A percentile compares a stretch with the other conserved stretches of the same genome.
Conservation (phyloP, 768 basidiomycete genomes). For the Tulasnella sp. region DNA sequence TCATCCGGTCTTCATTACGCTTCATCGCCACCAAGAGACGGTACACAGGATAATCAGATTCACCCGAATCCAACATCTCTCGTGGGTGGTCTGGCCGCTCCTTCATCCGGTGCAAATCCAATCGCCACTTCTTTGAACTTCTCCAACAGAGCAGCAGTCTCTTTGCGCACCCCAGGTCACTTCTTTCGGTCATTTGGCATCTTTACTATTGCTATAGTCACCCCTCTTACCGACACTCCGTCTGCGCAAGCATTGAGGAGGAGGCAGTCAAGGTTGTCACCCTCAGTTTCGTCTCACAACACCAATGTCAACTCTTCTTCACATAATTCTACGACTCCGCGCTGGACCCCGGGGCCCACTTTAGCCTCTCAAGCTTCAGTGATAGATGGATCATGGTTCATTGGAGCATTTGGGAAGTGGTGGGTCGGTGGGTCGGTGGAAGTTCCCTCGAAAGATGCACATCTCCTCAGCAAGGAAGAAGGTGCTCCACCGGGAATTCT, state of each 20-base stretch:
- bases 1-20: no score
- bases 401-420: conserved; percentile 86
- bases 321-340: conserved; percentile 15
- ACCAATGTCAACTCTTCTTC: conserved; percentile 1
- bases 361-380: not conserved
- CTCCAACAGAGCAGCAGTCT: conserved; percentile 82
- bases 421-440: conserved; percentile 75
- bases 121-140: conserved; percentile 58
- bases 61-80: no score
- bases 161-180: conserved; percentile 81
- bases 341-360: not conserved
- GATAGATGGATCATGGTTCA: conserved; percentile 65
- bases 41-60: no score
- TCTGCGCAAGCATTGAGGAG: not conserved
- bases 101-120: conserved; percentile 17
- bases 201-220: conserved; percentile 71
- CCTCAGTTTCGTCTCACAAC: no score
- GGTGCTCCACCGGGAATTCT: no score
- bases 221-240: conserved; percentile 38
- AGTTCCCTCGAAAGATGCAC: conserved; percentile 18
- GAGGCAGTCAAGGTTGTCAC: no score
- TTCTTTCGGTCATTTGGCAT: conserved; percentile 77
- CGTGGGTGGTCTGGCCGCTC: no score
- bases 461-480: conserved; percentile 13
- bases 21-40: no score